Base-by-base conservation (phyloP, 2,329 filamentous ascomycete species). In the Akanthomyces muscarius region DNA sequence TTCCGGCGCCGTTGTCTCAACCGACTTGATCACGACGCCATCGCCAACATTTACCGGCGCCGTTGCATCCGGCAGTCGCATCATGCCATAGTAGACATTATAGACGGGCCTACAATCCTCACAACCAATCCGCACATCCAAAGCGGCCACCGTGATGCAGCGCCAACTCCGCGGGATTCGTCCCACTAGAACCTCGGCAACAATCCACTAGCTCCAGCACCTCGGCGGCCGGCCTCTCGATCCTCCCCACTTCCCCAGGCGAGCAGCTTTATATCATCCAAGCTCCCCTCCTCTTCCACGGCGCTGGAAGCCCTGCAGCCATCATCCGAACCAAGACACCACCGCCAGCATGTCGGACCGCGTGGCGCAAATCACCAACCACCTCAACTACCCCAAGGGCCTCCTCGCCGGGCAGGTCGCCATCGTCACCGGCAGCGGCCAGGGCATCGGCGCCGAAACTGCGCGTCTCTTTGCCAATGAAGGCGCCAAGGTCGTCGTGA, bases 361-460 rank as follows among this genome's bases (percentile, higher is more conserved):
- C 66, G 79, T 90, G 56, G 79, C 83, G 47, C 91, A 95, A 76
- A 86, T 96, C 69, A 85, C 88, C 44, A 83, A 83, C 65, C 91
- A 96, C 75, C 85, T 96, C 70, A 93, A 92, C 78, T 94, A 88
- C 78, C 91, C 92, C 44, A 83, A 85, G 71, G 92, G 92, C 64
- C 81, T 96, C 74, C 85, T 96, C 61, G 84, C 84, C 36, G 89
- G 89, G 59, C 91, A 96, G 74, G 86, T 89, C 18, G 92, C 92
- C 71, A 96, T 97, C 74, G 89, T 96, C 73, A 97, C 92, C 2
- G 91, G 92, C 51, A 87, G 88, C 21, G 91, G 90, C 10, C 91
- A 96, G 74, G 92, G 92, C 64, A 96, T 96, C 73, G 92, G 92
- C 28, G 92, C 91, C 33, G 92, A 96, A 77, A 83, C 89, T 38